A percentile compares a stretch with the other conserved stretches of the same genome.
Conservation (phyloP, 129 eudicot species). For the Flaveria bidentis region DNA sequence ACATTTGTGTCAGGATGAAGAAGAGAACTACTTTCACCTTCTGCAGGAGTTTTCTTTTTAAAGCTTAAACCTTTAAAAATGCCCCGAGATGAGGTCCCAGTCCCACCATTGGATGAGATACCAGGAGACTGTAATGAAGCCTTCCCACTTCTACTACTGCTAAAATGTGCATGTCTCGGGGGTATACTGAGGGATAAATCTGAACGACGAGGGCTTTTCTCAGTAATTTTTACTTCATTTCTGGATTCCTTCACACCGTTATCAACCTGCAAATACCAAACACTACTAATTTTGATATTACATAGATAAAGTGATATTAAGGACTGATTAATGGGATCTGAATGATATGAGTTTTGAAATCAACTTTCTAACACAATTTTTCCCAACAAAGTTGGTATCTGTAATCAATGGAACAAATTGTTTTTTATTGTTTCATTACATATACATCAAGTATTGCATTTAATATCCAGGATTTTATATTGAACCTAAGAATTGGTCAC, state of each 20-base stretch:
- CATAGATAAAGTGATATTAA: neutral
- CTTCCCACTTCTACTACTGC: conserved; percentile 49
- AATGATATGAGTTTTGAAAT: neutral
- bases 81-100: conserved; percentile 54
- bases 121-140: conserved; percentile 55
- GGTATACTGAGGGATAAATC: conserved; percentile 80
- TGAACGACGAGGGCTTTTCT: conserved; percentile 32
- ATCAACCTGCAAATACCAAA: conserved; percentile 48
- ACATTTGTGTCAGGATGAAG: conserved; percentile 48
- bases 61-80: conserved; percentile 71
- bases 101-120: conserved; percentile 40
- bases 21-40: conserved; percentile 81
- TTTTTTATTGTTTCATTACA: conserved; percentile 3
- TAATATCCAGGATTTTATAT: conserved; percentile 8
- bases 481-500: conserved; percentile 7
- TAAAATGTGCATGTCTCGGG: conserved; percentile 51
- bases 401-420: neutral
- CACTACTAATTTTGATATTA: neutral
- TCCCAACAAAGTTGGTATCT: neutral
- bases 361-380: neutral
- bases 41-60: conserved; percentile 50
- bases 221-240: conserved; percentile 34
- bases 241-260: conserved; percentile 25
- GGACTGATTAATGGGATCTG: neutral
- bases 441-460: neutral